Conservation (phyloP, 2,329 filamentous ascomycete species). For the Fusarium burgessii region DNA sequence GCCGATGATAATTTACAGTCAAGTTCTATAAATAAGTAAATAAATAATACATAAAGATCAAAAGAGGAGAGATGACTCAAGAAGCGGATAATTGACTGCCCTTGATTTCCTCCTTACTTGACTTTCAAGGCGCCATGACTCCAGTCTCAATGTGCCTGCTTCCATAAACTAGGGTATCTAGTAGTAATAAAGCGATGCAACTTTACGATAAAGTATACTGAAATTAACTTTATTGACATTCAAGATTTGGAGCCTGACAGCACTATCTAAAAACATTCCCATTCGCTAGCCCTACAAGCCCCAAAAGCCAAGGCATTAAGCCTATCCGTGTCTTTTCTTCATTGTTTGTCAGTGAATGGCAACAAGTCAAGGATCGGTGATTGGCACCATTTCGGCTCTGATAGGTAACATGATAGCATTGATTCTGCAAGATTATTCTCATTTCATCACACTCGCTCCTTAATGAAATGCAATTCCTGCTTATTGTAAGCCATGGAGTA, state of each 20-base stretch:
- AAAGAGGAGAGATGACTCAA: not conserved
- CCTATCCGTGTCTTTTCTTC: not conserved
- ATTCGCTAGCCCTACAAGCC: slow-evolving; percentile 1
- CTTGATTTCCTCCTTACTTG: not conserved
- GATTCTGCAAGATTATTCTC: not conserved
- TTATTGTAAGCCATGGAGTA: too few species aligned
- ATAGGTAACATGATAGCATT: not conserved
- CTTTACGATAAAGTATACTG: not conserved
- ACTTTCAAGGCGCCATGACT: not conserved
- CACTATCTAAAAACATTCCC: not conserved
- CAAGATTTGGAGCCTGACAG: not conserved
- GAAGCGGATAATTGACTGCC: not conserved
- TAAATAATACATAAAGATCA: not conserved
- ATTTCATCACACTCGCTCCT: not conserved
- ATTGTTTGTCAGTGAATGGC: not conserved
- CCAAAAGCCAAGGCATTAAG: not conserved
- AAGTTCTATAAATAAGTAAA: slow-evolving; percentile 29
- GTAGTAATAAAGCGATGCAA: not conserved
- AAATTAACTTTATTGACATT: not conserved
- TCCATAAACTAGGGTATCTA: too few species aligned
- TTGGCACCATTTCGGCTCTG: not conserved
- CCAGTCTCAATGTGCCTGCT: not conserved
- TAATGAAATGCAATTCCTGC: not conserved
- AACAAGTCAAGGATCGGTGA: not conserved
- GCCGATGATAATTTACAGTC: slow-evolving; percentile 27